Evolutionary conservation across 139 green algal species (phyloP), one percentile per base, ranked within the genome.

Genomic region (Chlorella vulgaris): DNA sequence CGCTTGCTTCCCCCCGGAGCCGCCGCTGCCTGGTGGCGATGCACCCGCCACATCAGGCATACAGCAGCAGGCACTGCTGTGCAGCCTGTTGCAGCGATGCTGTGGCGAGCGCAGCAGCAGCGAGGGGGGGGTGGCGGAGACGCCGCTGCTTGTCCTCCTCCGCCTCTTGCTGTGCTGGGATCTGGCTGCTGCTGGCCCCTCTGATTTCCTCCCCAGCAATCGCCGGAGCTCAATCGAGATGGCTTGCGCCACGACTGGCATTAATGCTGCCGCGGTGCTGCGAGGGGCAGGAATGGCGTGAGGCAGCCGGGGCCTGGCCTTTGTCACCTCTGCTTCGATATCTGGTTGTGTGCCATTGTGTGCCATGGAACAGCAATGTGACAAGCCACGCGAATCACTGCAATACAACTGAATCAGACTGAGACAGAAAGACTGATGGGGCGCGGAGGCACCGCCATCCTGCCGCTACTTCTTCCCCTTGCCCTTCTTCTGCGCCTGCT

Each of bases 401-500:
- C n/a, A n/a, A n/a, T n/a, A n/a, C n/a, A n/a, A n/a, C n/a, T n/a
- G n/a, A n/a, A n/a, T n/a, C n/a, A n/a, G n/a, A n/a, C n/a, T n/a
- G n/a, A n/a, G n/a, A n/a, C n/a, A n/a, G n/a, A n/a, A n/a, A n/a
- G n/a, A n/a, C n/a, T n/a, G n/a, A n/a, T n/a, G n/a, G n/a, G n/a
- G n/a, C n/a, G n/a, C n/a, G n/a, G n/a, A n/a, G n/a, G n/a, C n/a
- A n/a, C n/a, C n/a, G n/a, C n/a, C n/a, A n/a, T n/a, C n/a, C n/a
- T n/a, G n/a, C n/a, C n/a, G n/a, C 28, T 39, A 61, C 78, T 83
- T 83, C 53, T 83, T 83, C 22, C 42, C 53, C 29, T n/a, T n/a
- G n/a, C 47, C n/a, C 58, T 78, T 83, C 51, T 79, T 73, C 66
- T 80, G 62, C 35, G 42, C 70, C 62, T 82, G 69, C 81, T 93